phyloP scores from a whole-genome alignment of 495 filamentous ascomycete species.

The Penicillium subrubescens region DNA sequence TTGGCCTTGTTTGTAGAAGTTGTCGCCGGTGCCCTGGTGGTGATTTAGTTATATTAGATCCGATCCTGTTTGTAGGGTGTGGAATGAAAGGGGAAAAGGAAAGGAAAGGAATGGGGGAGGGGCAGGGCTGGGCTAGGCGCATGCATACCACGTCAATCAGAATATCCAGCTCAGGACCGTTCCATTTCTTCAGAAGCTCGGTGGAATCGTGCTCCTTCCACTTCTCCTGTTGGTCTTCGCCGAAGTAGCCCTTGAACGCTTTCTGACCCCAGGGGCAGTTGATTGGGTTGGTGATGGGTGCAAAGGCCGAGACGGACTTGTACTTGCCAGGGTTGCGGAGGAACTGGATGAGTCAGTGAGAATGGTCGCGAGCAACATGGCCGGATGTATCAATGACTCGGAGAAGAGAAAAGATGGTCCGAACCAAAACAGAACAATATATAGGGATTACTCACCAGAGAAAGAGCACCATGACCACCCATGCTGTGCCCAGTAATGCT shows the following conservation, averaged over 20 bases:
- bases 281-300: slow-evolving; percentile 86
- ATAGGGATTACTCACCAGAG: slow-evolving; percentile 55
- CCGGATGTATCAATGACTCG: too few relatives aligned
- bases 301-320: slow-evolving; percentile 83
- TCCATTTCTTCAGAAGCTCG: slow-evolving; percentile 78
- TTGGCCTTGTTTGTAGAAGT: slow-evolving; percentile 93
- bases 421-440: not conserved
- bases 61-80: not conserved
- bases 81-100: not conserved
- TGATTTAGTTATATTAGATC: not conserved
- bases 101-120: too few relatives aligned
- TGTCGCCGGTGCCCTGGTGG: slow-evolving; percentile 78
- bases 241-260: slow-evolving; percentile 89
- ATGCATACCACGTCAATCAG: slow-evolving; percentile 83
- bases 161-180: slow-evolving; percentile 63
- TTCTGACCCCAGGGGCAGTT: slow-evolving; percentile 94
- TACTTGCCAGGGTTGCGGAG: slow-evolving; percentile 89
- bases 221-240: slow-evolving; percentile 64
- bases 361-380: not conserved
- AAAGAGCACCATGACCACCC: slow-evolving; percentile 95
- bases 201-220: slow-evolving; percentile 95
- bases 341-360: slow-evolving; percentile 50
- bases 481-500: slow-evolving; percentile 92
- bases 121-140: slow-evolving; percentile 20
- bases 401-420: not conserved